These are phyloP conservation scores for Mycena rebaudengoi DNA, from an alignment of 768 basidiomycete genomes.

Conservation along the genomic window DNA sequence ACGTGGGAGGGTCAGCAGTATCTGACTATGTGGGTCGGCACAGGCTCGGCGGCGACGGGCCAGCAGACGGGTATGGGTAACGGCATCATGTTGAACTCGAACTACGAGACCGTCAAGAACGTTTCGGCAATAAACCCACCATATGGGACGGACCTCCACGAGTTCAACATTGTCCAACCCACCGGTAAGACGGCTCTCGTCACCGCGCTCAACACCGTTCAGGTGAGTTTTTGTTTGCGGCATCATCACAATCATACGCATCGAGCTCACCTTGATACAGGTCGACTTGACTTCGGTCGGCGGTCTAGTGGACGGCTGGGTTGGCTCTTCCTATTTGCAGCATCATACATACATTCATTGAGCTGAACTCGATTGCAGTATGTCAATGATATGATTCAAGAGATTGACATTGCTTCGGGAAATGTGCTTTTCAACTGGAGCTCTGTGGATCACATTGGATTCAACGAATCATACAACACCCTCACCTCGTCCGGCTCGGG, in stretches of 20 bases:
- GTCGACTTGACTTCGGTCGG: conserved; percentile 6
- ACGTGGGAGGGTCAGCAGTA: conserved; percentile 5
- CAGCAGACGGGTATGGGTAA: background rate
- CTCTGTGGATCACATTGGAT: conserved; percentile 12
- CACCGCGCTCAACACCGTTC: conserved; percentile 14
- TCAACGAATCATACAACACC: conserved; percentile 12
- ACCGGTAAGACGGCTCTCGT: conserved; percentile 8
- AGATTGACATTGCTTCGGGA: conserved; percentile 10
- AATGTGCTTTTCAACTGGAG: conserved; percentile 12
- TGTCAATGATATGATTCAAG: conserved; percentile 1
- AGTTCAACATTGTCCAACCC: conserved; percentile 9
- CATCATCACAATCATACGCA: no score
- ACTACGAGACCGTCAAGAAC: conserved; percentile 5
- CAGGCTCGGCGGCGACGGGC: background rate
- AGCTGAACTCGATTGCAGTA: background rate
- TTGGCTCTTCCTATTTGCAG: no score
- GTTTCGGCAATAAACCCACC: conserved; percentile 12
- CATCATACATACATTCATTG: no score
- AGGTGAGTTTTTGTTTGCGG: background rate
- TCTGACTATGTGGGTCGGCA: conserved; percentile 20
- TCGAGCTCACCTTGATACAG: background rate
- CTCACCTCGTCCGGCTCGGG: background rate
- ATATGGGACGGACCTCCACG: conserved; percentile 3
- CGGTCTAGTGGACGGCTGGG: conserved; percentile 7
- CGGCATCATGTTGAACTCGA: conserved; percentile 3